Percentiles rank a stretch among this genome's conserved stretches.
phyloP scores from a whole-genome alignment of 352 stramenopile species.

The Paralagenidium karlingii region DNA sequence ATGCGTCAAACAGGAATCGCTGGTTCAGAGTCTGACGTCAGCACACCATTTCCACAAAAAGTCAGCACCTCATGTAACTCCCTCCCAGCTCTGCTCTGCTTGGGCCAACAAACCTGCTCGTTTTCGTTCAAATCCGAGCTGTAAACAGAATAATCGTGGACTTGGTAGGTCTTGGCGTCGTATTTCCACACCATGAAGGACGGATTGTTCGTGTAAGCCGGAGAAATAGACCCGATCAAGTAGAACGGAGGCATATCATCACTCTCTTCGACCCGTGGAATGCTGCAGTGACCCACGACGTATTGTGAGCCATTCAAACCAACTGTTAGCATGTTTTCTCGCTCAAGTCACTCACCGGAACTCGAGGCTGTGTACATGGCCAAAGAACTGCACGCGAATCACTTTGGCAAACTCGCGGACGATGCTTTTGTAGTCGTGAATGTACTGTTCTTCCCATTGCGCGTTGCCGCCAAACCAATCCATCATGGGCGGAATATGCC shows the following conservation, averaged over 20 bases:
- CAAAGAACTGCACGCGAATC: conserved; percentile 83
- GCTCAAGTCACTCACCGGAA: conserved; percentile 58
- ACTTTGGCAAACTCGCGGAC: conserved; percentile 37
- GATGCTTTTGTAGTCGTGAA: conserved; percentile 68
- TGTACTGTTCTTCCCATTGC: conserved; percentile 81
- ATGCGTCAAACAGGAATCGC: too few relatives aligned
- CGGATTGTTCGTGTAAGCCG: conserved; percentile 84
- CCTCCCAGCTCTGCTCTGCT: too few relatives aligned
- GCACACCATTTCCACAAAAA: too few relatives aligned
- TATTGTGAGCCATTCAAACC: too few relatives aligned
- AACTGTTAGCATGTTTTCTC: too few relatives aligned
- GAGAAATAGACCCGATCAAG: conserved; percentile 70
- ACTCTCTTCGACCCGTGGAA: conserved; percentile 1
- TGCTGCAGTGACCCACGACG: too few relatives aligned
- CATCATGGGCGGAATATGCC: conserved; percentile 85
- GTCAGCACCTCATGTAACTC: too few relatives aligned
- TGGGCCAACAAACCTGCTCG: too few relatives aligned
- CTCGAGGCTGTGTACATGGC: conserved; percentile 88
- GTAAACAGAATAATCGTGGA: conserved; percentile 64
- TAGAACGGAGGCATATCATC: conserved; percentile 59
- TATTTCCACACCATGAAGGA: conserved; percentile 82
- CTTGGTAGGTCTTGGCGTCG: conserved; percentile 45
- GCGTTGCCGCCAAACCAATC: conserved; percentile 71
- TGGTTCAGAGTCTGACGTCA: too few relatives aligned
- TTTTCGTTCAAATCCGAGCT: conserved; percentile 41